Percentiles rank a stretch among this genome's conserved stretches.
These are phyloP conservation scores for Boletus pseudopeckii DNA, from an alignment of 768 basidiomycete genomes.

Conservation along the genomic window DNA sequence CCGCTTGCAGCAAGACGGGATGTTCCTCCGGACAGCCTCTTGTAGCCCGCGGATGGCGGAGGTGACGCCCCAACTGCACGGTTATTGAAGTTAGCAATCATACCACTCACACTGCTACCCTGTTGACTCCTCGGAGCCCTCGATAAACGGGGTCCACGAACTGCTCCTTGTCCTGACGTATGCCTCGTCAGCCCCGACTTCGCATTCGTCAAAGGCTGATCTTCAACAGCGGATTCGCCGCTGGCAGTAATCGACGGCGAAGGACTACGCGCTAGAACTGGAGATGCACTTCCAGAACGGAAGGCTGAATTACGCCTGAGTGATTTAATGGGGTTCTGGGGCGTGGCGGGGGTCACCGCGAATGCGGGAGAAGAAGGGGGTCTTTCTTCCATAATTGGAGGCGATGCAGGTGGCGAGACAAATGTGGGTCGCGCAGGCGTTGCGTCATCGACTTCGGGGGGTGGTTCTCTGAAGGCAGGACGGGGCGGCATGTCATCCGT, in stretches of 20 bases:
- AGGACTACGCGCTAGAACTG: slow-evolving; percentile 38
- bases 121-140: slow-evolving; percentile 45
- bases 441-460: slow-evolving; percentile 51
- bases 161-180: slow-evolving; percentile 39
- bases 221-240: slow-evolving; percentile 30
- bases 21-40: slow-evolving; percentile 43
- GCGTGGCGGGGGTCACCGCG: slow-evolving; percentile 44
- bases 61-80: slow-evolving; percentile 39
- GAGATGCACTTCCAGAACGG: slow-evolving; percentile 34
- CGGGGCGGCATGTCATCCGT: slow-evolving; percentile 30
- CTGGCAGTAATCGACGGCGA: slow-evolving; percentile 35
- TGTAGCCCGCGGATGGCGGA: slow-evolving; percentile 39
- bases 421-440: slow-evolving; percentile 15
- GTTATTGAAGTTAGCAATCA: slow-evolving; percentile 57
- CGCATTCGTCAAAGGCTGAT: slow-evolving; percentile 33
- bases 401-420: slow-evolving; percentile 24
- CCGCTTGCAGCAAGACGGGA: slow-evolving; percentile 13
- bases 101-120: slow-evolving; percentile 46
- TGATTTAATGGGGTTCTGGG: slow-evolving; percentile 49
- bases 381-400: slow-evolving; percentile 24
- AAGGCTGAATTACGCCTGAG: slow-evolving; percentile 34
- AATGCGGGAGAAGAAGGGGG: slow-evolving; percentile 31
- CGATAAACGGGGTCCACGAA: slow-evolving; percentile 49
- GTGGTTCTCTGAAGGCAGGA: slow-evolving; percentile 61
- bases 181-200: slow-evolving; percentile 42